These are phyloP conservation scores for Paracoccidioides brasiliensis DNA, from an alignment of 2,329 filamentous ascomycete species.

Conservation along the genomic window DNA sequence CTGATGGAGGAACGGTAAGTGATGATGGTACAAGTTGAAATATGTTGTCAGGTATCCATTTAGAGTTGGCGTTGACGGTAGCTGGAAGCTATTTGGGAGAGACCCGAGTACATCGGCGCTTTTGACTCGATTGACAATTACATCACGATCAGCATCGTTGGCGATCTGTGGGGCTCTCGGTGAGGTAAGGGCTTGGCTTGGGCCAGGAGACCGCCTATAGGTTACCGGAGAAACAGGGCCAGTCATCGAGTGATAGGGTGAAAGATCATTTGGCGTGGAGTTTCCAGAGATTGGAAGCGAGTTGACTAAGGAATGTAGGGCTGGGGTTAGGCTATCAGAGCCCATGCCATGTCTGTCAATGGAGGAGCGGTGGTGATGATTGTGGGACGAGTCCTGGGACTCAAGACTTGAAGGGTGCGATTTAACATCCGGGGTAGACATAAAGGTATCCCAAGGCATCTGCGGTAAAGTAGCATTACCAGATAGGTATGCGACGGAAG, in stretches of 20 bases:
- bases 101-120: slow-evolving; percentile 66
- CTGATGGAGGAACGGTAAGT: slow-evolving; percentile 88
- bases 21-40: slow-evolving; percentile 93
- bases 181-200: slow-evolving; percentile 49
- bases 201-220: slow-evolving; percentile 56
- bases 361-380: slow-evolving; percentile 48
- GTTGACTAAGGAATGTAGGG: slow-evolving; percentile 58
- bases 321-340: slow-evolving; percentile 49
- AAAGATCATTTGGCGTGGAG: slow-evolving; percentile 59
- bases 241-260: slow-evolving; percentile 56
- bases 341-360: slow-evolving; percentile 50
- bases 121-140: slow-evolving; percentile 76
- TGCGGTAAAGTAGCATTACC: slow-evolving; percentile 71
- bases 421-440: slow-evolving; percentile 61
- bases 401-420: slow-evolving; percentile 55
- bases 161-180: slow-evolving; percentile 66
- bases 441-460: slow-evolving; percentile 84
- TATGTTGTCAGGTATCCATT: slow-evolving; percentile 93
- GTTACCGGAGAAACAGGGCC: slow-evolving; percentile 56
- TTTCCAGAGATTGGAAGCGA: slow-evolving; percentile 56
- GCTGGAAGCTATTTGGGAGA: slow-evolving; percentile 76
- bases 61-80: slow-evolving; percentile 65
- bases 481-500: slow-evolving; percentile 61
- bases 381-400: slow-evolving; percentile 51
- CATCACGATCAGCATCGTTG: slow-evolving; percentile 71